Evolutionary conservation across 768 basidiomycete genomes (phyloP).

Genomic region (Termitomyces sp.): DNA sequence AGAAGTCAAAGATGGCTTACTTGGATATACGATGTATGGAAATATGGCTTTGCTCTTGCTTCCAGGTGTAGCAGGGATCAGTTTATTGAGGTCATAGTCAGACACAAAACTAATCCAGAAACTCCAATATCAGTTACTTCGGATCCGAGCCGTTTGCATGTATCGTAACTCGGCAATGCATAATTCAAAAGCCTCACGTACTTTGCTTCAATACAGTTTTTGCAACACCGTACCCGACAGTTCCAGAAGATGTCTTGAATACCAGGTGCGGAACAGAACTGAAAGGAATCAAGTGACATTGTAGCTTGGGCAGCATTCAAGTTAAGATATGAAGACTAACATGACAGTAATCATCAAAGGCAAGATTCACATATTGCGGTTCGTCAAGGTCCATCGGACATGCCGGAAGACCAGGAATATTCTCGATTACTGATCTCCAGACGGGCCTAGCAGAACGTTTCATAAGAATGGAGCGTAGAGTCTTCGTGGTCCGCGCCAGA

Average conservation of each 20-base stretch:
- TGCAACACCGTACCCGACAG: slow-evolving; percentile 20
- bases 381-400: slow-evolving; percentile 41
- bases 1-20: slow-evolving; percentile 12
- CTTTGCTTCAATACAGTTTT: slow-evolving; percentile 15
- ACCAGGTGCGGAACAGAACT: slow-evolving; percentile 18
- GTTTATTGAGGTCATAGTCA: slow-evolving; percentile 10
- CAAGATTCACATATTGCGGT: slow-evolving; percentile 37
- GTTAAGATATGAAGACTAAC: slow-evolving; percentile 21
- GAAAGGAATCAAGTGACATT: background rate
- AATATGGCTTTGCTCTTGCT: slow-evolving; percentile 24
- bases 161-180: background rate
- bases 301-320: background rate
- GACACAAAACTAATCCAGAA: slow-evolving; percentile 12
- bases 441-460: slow-evolving; percentile 26
- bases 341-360: slow-evolving; percentile 38
- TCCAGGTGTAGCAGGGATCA: slow-evolving; percentile 19
- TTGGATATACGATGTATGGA: slow-evolving; percentile 20
- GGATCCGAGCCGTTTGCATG: background rate
- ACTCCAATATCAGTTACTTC: background rate
- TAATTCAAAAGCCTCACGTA: slow-evolving; percentile 2
- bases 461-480: slow-evolving; percentile 35
- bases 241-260: slow-evolving; percentile 18
- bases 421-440: slow-evolving; percentile 29
- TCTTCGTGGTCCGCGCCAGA: slow-evolving; percentile 36
- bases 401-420: slow-evolving; percentile 29